phyloP scores from a whole-genome alignment of 805 yeast genomes.

The Candida caryicola region DNA sequence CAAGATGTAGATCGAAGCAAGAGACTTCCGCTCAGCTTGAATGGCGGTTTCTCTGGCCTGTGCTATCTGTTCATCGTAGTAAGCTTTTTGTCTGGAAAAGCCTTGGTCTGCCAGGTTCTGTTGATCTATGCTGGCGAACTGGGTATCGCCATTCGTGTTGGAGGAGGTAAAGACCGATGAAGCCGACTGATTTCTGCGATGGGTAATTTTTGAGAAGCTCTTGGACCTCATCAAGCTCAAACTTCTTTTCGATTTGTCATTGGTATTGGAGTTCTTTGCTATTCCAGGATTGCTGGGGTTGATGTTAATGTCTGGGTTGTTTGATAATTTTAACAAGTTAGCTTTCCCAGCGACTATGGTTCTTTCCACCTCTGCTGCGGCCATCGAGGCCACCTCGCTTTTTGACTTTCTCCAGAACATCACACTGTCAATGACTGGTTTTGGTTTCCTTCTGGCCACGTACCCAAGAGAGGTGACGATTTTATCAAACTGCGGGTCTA shows the following conservation, averaged over 20 bases:
- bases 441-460: conserved; percentile 85
- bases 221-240: conserved; percentile 39
- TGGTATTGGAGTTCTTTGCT: conserved; percentile 11
- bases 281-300: conserved; percentile 14
- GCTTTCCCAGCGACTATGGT: conserved; percentile 43
- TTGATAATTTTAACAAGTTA: conserved; percentile 41
- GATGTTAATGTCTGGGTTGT: conserved; percentile 1
- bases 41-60: conserved; percentile 65
- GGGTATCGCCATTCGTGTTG: conserved; percentile 1
- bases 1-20: conserved; percentile 81
- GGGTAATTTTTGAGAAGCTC: conserved; percentile 39
- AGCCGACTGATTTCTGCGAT: conserved; percentile 51
- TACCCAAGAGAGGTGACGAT: conserved; percentile 84
- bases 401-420: conserved; percentile 98
- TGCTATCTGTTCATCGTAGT: conserved; percentile 27
- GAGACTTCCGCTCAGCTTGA: conserved; percentile 81
- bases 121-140: conserved; percentile 10
- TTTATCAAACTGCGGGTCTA: conserved; percentile 81
- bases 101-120: conserved; percentile 14
- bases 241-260: conserved; percentile 34
- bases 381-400: conserved; percentile 69
- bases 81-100: conserved; percentile 19
- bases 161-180: conserved; percentile 29
- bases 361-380: conserved; percentile 40
- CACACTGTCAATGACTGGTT: conserved; percentile 94